Percentiles rank a stretch among this genome's conserved stretches.
Evolutionary conservation across 768 basidiomycete genomes (phyloP).

Genomic region (Lepiota venenata): DNA sequence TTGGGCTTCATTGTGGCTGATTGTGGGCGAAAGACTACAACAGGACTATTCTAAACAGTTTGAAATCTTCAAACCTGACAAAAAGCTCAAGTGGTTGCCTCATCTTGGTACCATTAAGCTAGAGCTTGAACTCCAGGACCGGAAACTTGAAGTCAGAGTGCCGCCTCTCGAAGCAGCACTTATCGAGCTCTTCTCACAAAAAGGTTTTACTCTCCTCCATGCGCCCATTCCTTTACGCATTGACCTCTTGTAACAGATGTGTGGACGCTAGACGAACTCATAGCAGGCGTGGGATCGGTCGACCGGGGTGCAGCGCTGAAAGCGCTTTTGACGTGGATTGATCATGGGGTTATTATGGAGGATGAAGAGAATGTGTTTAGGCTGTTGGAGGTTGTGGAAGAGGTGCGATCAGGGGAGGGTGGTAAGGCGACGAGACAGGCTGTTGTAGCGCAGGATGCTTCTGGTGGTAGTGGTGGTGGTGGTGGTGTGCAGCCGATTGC

Average conservation of each 20-base stretch:
- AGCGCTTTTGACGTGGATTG: slow-evolving; percentile 81
- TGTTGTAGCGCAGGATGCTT: slow-evolving; percentile 14
- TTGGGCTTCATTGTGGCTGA: neutral
- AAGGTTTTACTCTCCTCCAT: slow-evolving; percentile 41
- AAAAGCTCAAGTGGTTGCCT: slow-evolving; percentile 84
- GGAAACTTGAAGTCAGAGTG: slow-evolving; percentile 69
- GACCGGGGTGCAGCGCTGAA: slow-evolving; percentile 65
- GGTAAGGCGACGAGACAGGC: neutral
- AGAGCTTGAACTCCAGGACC: slow-evolving; percentile 80
- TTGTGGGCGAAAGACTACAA: slow-evolving; percentile 50
- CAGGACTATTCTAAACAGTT: slow-evolving; percentile 76
- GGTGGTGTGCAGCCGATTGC: slow-evolving; percentile 38
- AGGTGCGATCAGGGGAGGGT: slow-evolving; percentile 15
- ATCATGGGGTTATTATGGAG: slow-evolving; percentile 77
- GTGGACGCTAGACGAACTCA: slow-evolving; percentile 73
- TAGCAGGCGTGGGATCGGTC: slow-evolving; percentile 57
- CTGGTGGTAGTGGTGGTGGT: too few relatives aligned
- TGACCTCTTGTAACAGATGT: slow-evolving; percentile 38
- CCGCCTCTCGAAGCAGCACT: slow-evolving; percentile 89
- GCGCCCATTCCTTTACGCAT: neutral
- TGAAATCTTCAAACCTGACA: slow-evolving; percentile 86
- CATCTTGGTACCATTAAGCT: slow-evolving; percentile 84
- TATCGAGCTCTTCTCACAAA: slow-evolving; percentile 79
- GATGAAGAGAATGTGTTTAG: slow-evolving; percentile 55
- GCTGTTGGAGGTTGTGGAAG: slow-evolving; percentile 62